Evolutionary conservation across 495 filamentous ascomycete genomes (phyloP), one percentile per base, ranked within the genome.

Genomic region (Talaromyces borbonicus): DNA sequence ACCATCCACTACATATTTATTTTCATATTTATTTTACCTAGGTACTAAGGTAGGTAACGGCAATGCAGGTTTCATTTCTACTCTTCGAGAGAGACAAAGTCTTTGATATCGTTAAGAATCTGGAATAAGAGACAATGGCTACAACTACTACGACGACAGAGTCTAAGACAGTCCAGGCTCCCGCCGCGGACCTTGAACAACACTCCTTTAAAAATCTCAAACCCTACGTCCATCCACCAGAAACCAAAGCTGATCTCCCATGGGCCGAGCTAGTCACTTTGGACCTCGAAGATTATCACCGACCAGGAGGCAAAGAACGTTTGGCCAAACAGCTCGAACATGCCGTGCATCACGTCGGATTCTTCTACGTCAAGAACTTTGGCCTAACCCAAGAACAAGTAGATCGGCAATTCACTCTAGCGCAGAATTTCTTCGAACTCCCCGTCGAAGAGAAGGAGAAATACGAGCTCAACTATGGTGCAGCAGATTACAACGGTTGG

Each of bases 331-430:
- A 74, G 49, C 61, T 79, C 9, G 63, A 72, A 46, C 60, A 77
- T 43, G 71, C 72, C 1, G 68, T 72, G 5, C 65, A 69, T 14
- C 53, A 71, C 14, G 62, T 73, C 43, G 72, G 71, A 8, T 78
- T 78, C 56, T 78, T 78, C 58, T 75, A 77, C 49, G 70, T 79
- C 5, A 69, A 63, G 32, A 69, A 71, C 53, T 72, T 75, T 49
- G 74, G 73, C 27, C 68, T 80, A 33, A 60, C 59, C 25, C 67
- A 79, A 46, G 75, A 78, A 40, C 67, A 77, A 51, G 62, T 81
- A 7, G 64, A 72, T 40, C 64, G 63, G 20, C 77, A 81, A 48
- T 81, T 77, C 46, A 71, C 74, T 32, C 55, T 80, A 0, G 75
- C 67, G 16, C 68, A 70, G 38, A 67, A 69, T 19, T 70, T 78